Percentiles rank a stretch among this genome's conserved stretches.
phyloP scores from a whole-genome alignment of 1,139 yeast species.

The Lodderomyces metapsilosis region DNA sequence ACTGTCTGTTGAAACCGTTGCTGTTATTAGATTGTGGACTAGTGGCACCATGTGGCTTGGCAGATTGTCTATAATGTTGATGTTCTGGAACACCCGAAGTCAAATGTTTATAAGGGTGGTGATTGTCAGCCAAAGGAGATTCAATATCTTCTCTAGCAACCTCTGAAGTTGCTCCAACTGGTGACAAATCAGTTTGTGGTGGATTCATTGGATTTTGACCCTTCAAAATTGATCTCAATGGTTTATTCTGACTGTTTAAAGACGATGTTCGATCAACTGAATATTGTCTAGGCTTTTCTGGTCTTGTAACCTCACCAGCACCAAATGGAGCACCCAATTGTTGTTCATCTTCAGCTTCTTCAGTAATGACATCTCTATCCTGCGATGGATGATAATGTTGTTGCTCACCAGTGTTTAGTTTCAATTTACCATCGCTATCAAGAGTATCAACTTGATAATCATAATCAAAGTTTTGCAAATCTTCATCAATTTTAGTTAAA shows the following conservation, averaged over 20 bases:
- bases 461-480: conserved; percentile 45
- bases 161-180: not conserved
- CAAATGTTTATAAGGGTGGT: conserved; percentile 6
- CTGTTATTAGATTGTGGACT: not conserved
- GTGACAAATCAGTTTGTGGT: not conserved
- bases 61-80: conserved; percentile 2
- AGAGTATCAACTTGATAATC: conserved; percentile 32
- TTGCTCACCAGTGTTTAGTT: conserved; percentile 12
- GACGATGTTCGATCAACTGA: conserved; percentile 11
- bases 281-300: conserved; percentile 1
- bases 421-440: conserved; percentile 11
- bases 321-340: conserved; percentile 14
- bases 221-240: conserved; percentile 38
- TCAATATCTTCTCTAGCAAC: not conserved
- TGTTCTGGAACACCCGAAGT: not conserved
- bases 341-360: conserved; percentile 3
- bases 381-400: not conserved
- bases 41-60: not conserved
- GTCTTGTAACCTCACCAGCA: conserved; percentile 5
- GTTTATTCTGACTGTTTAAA: conserved; percentile 15
- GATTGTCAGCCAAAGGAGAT: not conserved
- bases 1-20: conserved; percentile 6
- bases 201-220: conserved; percentile 17
- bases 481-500: conserved; percentile 44
- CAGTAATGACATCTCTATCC: not conserved